Evolutionary conservation across 345 rosid species (phyloP), one percentile per base, ranked within the genome.

Genomic region (Leavenworthia alabamica): DNA sequence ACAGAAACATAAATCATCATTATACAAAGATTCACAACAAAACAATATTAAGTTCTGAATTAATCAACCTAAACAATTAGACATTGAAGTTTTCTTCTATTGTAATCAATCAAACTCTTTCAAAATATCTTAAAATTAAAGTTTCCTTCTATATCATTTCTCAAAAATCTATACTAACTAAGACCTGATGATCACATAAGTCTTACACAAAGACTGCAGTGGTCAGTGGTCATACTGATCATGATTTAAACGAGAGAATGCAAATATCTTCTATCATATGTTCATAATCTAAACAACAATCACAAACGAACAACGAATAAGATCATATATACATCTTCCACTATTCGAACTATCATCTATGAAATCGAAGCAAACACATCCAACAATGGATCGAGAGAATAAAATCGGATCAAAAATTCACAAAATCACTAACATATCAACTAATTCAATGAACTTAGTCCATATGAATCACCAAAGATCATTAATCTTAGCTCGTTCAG

Each of bases 311-410:
- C 8, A 24, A 20, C 7, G 29, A 37, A 13, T 19, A 13, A 8
- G 23, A 28, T 12, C 22, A 17, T 6, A 26, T n/a, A 14, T 16
- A 16, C 3, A 10, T 12, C 14, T 6, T 17, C 44, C 43, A 14
- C 20, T 36, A 32, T 29, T 9, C 12, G 3, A 43, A 31, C 54
- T 14, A 54, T 44, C 46, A 54, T 44, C 46, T 11, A 44, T 7
- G 27, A 12, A 52, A 32, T 14, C 22, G 51, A 64, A 64, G 59
- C 29, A 41, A 26, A 27, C 20, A 42, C 23, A 41, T 0, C 13
- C 13, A 61, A 6, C 19, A 35, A 24, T 5, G 63, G 62, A 69
- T 60, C 61, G 53, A 41, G 36, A 50, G 58, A 44, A 54, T 32
- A 50, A 44, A 24, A 66, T 36, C 56, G 55, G 55, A 49, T 29